Evolutionary conservation across 2,329 filamentous ascomycete species (phyloP), one percentile per base, ranked within the genome.

Genomic region (Fusarium nurragi): DNA sequence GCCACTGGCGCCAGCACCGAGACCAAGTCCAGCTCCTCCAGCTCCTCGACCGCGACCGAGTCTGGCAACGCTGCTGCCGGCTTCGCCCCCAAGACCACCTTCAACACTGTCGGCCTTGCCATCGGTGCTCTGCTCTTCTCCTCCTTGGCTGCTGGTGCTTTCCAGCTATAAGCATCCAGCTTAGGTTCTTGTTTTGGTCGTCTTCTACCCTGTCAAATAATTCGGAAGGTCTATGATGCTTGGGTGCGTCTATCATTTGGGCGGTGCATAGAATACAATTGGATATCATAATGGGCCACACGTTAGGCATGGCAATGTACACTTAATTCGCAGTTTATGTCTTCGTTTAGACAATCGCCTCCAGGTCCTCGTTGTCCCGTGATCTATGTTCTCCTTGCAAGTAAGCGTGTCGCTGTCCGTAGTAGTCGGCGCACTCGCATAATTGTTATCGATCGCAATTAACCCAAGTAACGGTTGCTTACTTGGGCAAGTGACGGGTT

Each of bases 71-170:
- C 70, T 26, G 71, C 71, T 14, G 45, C 67, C 9, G 60, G 65
- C 28, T 28, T 67, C 18, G 49, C 52, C 12, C 56, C 70, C 19
- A 67, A 72, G 65, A 61, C 69, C 9, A 61, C 69, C 18, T 52
- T 77, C 36, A 76, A 54, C 64, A 77, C 69, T 6, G 36, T 76
- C 0, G 77, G 77, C 2, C 48, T 78, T 13, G 72, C 74, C 4
- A 69, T 79, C 5, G 76, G 76, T 3, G 76, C 75, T 6, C 64
- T 79, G 48, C 71, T 79, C 23, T 69, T 79, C 55, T 77, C 76
- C 6, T 77, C 77, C 21, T 60, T 71, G 18, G 60, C 64, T 45
- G 47, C 70, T 18, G 71, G 71, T 38, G 68, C 67, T 50, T 60
- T 73, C 64, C 66, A 71, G 60, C 50, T 73, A 30, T 73, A 67